Base-by-base conservation (phyloP, 192 early-diverging fungal species). In the Podila epicladia region DNA sequence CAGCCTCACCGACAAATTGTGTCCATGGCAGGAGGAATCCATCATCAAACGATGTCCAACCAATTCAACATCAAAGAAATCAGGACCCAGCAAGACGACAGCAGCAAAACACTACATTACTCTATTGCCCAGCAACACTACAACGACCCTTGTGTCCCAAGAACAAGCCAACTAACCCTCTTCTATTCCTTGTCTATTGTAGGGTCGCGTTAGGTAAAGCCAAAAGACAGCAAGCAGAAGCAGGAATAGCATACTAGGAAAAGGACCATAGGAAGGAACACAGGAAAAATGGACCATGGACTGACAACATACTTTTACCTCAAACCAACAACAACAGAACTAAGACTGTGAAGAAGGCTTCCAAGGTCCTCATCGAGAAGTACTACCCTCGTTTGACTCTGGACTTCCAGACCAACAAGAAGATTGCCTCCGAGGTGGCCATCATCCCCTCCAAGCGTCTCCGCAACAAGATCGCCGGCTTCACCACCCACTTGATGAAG, bases 321-420 rank as follows among this genome's bases (percentile, higher is more conserved):
- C 31, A 19, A 24, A 24, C 22, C 8, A 6, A 62, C 13, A 3
- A 13, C 8, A 68, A 77, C 67, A 89, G 98, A 82, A 99, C 98
- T 75, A 99, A 99, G 94, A 99, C 98, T 86, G 97, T 98, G 86
- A 99, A 99, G 95, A 98, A 96, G 94, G 98, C 97, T 82, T 97
- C 98, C 83, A 93, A 97, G 84, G 96, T 98, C 86, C 91, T 99
- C 86, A 99, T 99, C 86, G 98, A 99, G 91, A 99, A 99, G 93
- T 99, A 99, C 94, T 99, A 99, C 89, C 97, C 98, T 69, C 89
- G 96, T 82, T 94, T 99, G 72, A 98, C 97, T 74, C 89, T 97
- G 62, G 98, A 99, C 84, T 99, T 99, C 93, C 97, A 99, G 89
- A 97, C 96, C 91, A 99, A 99, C 96, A 99, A 99, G 96, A 96